Evolutionary conservation across 2,329 filamentous ascomycete species (phyloP), one percentile per base, ranked within the genome.

Genomic region (Fusarium sp.): DNA sequence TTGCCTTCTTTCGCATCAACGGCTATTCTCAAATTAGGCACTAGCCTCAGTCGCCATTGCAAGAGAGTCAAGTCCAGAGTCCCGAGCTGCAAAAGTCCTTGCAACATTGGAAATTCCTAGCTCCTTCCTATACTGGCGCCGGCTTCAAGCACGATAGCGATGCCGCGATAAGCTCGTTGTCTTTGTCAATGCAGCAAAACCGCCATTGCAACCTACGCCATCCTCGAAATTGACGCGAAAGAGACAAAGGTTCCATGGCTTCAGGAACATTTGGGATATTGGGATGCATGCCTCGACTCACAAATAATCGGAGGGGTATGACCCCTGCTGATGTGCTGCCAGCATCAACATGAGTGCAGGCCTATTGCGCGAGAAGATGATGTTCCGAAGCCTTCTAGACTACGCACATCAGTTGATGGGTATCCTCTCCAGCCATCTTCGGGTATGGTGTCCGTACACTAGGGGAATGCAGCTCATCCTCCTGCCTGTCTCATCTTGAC

Each of bases 71-170:
- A 27, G 33, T 29, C 58, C 54, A 44, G 6, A 50, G 8, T 9
- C 42, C 23, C 16, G 18, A 27, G 6, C 31, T 42, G 51, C 69
- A 73, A 73, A 70, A 70, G 68, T 68, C 31, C 70, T 57, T 70
- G 13, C 61, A 44, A 50, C 54, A 31, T 53, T 40, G 29, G 36
- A 25, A 40, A 33, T 38, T 64, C 18, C 23, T 18, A 49, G 61
- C 67, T 67, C 69, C 72, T 72, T 73, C 67, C 69, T 67, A 74
- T 62, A 65, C 58, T 29, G 67, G 60, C 42, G 63, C 31, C 29
- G 14, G 18, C 40, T n/a, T 25, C 29, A 2, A 40, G 23, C 42
- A 23, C 20, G 29, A 51, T 46, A 40, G 27, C 27, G 18, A 62
- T 69, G 58, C 66, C 58, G 61, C 53, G 58, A 70, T 72, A 67